Base-by-base conservation (phyloP, 345 rosid genomes). In the Noccaea caerulescens region DNA sequence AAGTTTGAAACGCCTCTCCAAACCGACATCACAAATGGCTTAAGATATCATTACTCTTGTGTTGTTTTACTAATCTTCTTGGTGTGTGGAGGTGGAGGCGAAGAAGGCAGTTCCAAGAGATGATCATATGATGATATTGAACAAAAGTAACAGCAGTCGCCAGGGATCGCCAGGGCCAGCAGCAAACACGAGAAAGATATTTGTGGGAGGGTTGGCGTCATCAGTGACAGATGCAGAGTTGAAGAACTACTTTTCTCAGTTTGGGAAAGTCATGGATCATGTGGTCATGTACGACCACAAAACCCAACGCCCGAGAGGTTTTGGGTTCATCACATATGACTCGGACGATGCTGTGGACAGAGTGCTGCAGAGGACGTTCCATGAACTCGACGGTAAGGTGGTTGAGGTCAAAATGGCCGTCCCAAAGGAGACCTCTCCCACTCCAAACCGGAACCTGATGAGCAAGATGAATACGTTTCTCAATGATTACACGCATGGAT, bases 81-180 rank as follows among this genome's bases (percentile, higher is more conserved):
- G 25, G 38, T 33, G 30, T 36, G 43, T 33, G 42, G 30, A 57
- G 61, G 61, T 57, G 30, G 61, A 57, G 44, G 61, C 61, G 8
- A 57, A 57, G 42, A 57, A 57, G 44, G 61, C 61, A 36, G 61
- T 60, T 42, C 66, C 66, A 42, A 60, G 66, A 60, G 66, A 60
- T 42, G 51, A 60, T 4, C 38, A 60, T 23, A 2, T 27, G 0
- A 2, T 34, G 0, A 1, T 18, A 42, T 1, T 7, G 20, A 60
- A n/a, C 66, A 60, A 60, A 20, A 60, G 66, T 8, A 60, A 25
- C 51, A 43, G 66, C 18, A 60, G 66, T 23, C 38, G 27, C 20
- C 66, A 60, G 4, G 66, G 66, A 8, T 60, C 66, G 1, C 66
- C 66, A 42, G 23, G 66, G 5, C 66, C 20, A 42, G 0, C 20